Evolutionary conservation across 345 rosid species (phyloP).

Genomic region (Bruguiera parviflora): DNA sequence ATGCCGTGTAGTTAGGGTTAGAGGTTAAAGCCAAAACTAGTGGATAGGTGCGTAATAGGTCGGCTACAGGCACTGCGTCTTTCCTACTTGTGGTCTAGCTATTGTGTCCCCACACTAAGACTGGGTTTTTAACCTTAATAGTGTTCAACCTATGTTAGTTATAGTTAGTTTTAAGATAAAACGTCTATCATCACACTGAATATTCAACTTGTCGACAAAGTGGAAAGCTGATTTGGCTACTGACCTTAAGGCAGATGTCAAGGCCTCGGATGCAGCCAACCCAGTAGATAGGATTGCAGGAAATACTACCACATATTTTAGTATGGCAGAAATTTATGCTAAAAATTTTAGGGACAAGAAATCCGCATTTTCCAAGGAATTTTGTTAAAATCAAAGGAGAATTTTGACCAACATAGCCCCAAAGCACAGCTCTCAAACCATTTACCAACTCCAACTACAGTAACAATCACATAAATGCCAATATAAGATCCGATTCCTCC

Average conservation of each 20-base stretch:
- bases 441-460: slow-evolving; percentile 72
- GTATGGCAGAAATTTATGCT: neutral
- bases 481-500: slow-evolving; percentile 67
- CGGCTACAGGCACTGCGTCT: too few relatives aligned
- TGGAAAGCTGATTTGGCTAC: too few relatives aligned
- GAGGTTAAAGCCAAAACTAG: too few relatives aligned
- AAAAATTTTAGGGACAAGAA: neutral
- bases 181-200: too few relatives aligned
- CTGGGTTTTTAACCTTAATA: too few relatives aligned
- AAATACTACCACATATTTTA: neutral
- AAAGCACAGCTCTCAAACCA: slow-evolving; percentile 81
- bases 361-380: neutral
- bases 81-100: too few relatives aligned
- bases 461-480: slow-evolving; percentile 55
- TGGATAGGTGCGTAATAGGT: too few relatives aligned
- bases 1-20: too few relatives aligned
- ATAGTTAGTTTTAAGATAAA: too few relatives aligned
- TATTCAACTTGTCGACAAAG: too few relatives aligned
- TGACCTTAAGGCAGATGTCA: slow-evolving; percentile 66
- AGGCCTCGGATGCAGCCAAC: slow-evolving; percentile 77
- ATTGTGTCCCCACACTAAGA: too few relatives aligned
- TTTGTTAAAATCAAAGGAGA: neutral
- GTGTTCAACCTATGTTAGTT: too few relatives aligned
- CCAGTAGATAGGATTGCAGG: slow-evolving; percentile 70
- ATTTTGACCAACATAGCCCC: slow-evolving; percentile 68